These are phyloP conservation scores for Torrubiella hemipterigena DNA, from an alignment of 2,329 filamentous ascomycete species.

Conservation along the genomic window DNA sequence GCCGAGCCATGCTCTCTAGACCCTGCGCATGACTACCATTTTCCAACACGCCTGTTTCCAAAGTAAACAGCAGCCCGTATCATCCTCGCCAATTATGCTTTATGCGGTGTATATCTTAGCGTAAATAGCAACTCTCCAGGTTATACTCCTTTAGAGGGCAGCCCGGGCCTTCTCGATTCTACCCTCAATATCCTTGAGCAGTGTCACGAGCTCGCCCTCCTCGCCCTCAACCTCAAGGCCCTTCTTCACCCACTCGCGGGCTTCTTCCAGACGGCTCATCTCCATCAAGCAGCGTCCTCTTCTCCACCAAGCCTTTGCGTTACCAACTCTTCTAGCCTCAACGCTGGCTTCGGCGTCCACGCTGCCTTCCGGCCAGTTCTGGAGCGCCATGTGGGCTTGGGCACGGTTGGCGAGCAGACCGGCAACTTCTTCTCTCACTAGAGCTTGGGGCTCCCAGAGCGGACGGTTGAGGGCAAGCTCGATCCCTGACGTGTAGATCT, in stretches of 20 bases:
- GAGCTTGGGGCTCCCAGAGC: conserved; percentile 72
- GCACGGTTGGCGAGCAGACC: conserved; percentile 76
- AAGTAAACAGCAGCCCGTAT: no score
- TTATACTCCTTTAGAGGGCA: no score
- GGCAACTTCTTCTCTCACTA: conserved; percentile 76
- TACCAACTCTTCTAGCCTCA: conserved; percentile 74
- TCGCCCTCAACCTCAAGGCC: conserved; percentile 75
- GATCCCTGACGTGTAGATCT: conserved; percentile 74
- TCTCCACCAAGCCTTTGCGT: conserved; percentile 92
- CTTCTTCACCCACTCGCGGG: conserved; percentile 61
- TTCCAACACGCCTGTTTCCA: no score
- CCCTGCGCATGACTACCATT: no score
- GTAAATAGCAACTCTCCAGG: no score
- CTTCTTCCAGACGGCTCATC: conserved; percentile 82
- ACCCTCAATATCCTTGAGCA: conserved; percentile 51
- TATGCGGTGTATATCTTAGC: no score
- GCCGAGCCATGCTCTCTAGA: no score
- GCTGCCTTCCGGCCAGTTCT: conserved; percentile 75
- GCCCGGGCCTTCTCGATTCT: conserved; percentile 27
- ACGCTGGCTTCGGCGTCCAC: conserved; percentile 81
- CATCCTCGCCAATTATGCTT: no score
- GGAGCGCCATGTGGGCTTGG: conserved; percentile 76
- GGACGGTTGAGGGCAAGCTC: conserved; percentile 79
- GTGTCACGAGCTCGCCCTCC: conserved; percentile 48
- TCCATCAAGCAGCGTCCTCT: conserved; percentile 74